Evolutionary conservation across 2,329 filamentous ascomycete species (phyloP), one percentile per base, ranked within the genome.

Genomic region (Colletotrichum sp.): DNA sequence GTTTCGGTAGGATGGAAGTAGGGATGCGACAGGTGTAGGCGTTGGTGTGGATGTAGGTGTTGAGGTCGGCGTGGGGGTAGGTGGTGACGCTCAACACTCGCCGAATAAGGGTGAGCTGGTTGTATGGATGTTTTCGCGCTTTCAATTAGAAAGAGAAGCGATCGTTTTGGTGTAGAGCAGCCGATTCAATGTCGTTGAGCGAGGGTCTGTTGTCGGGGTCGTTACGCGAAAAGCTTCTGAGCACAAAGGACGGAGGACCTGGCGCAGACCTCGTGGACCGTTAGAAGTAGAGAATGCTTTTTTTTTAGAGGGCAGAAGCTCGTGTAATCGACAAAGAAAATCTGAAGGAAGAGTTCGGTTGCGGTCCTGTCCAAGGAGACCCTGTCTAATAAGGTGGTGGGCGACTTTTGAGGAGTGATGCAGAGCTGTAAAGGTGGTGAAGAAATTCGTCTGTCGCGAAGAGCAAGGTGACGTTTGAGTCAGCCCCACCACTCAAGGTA

Each of bases 401-500:
- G n/a, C 30, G 18, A 68, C 7, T 48, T 7, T 65, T 36, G 21
- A 43, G 55, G 59, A 66, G 52, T 73, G 65, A 63, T 59, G 60
- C 52, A 52, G 43, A 65, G 36, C 52, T 18, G 59, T 18, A 48
- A 60, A 39, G 34, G 12, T 36, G 39, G 52, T 66, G 66, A 76
- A 76, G 71, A 76, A 76, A 71, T 71, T 75, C 74, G 63, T 57
- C 71, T n/a, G 64, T 76, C 74, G 74, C 74, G 59, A 76, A 74
- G 67, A 76, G 74, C 77, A 75, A 70, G 72, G 72, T 72, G 77
- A 77, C 77, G 77, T 78, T 77, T 78, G 75, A 74, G 69, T 74
- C 55, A 74, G 76, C 76, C 69, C 67, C 74, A 68, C 74, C 39
- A 68, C 30, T 63, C 39, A 59, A 34, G 36, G 57, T 65, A 66